Evolutionary conservation across 2,329 filamentous ascomycete genomes (phyloP).

Genomic region (Ascochyta lentis): DNA sequence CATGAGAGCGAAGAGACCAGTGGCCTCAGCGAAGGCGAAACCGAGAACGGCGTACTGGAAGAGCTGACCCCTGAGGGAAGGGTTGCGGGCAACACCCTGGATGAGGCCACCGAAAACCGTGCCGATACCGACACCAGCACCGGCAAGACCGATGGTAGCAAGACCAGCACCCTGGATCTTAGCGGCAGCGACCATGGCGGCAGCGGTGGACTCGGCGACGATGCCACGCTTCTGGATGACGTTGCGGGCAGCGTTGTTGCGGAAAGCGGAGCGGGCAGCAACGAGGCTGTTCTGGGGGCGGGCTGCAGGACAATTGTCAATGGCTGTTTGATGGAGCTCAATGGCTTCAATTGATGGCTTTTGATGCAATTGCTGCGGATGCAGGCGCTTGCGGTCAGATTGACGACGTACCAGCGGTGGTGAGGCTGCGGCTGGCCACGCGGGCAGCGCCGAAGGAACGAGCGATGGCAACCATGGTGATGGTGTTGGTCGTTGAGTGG

Average conservation of each 20-base stretch:
- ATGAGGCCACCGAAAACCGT: slow-evolving; percentile 91
- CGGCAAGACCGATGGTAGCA: slow-evolving; percentile 89
- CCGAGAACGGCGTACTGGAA: slow-evolving; percentile 96
- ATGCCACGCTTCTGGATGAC: slow-evolving; percentile 51
- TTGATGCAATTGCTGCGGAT: slow-evolving; percentile 42
- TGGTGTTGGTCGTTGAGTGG: slow-evolving; percentile 48
- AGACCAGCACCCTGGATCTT: slow-evolving; percentile 54
- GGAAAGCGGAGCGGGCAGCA: slow-evolving; percentile 50
- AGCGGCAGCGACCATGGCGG: slow-evolving; percentile 52
- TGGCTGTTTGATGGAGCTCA: slow-evolving; percentile 41
- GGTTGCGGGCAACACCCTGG: slow-evolving; percentile 91
- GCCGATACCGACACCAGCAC: slow-evolving; percentile 95
- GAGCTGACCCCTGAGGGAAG: slow-evolving; percentile 90
- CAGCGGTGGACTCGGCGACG: slow-evolving; percentile 52
- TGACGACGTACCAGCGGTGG: slow-evolving; percentile 46
- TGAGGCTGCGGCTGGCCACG: slow-evolving; percentile 50
- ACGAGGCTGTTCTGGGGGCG: slow-evolving; percentile 49
- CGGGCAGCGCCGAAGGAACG: slow-evolving; percentile 50
- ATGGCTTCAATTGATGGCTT: slow-evolving; percentile 28
- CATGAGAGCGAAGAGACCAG: slow-evolving; percentile 68
- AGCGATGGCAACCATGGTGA: slow-evolving; percentile 51
- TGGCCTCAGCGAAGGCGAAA: slow-evolving; percentile 94
- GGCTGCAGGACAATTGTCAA: slow-evolving; percentile 44
- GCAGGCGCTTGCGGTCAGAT: slow-evolving; percentile 30
- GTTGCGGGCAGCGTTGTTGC: slow-evolving; percentile 50